Evolutionary conservation across 2,329 filamentous ascomycete species (phyloP).

Genomic region (Westerdykella ornata): DNA sequence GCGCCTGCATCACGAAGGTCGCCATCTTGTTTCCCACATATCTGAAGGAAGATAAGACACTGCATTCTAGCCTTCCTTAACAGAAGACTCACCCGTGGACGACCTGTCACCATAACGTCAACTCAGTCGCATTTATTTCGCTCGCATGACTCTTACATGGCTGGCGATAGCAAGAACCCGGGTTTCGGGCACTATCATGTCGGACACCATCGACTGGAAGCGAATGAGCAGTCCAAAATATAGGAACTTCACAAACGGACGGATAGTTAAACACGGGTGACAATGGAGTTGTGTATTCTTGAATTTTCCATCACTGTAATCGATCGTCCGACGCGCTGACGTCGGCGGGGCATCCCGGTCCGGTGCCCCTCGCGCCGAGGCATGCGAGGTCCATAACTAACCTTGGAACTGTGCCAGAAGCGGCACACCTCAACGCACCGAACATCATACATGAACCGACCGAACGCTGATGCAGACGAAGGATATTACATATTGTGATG

Average conservation of each 20-base stretch:
- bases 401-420: constrained; percentile 6
- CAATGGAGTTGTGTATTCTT: constrained; percentile 16
- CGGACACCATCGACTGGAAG: constrained; percentile 22
- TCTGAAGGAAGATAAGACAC: constrained; percentile 45
- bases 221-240: not conserved
- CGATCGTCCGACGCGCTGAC: constrained; percentile 30
- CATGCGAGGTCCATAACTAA: too few species aligned
- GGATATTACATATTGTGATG: constrained; percentile 23
- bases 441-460: constrained; percentile 12
- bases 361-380: constrained; percentile 18
- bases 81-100: constrained; percentile 60
- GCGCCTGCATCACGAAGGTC: constrained; percentile 84
- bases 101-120: constrained; percentile 46
- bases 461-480: constrained; percentile 23
- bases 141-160: constrained; percentile 62
- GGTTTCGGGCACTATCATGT: constrained; percentile 51
- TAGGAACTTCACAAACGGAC: constrained; percentile 1
- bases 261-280: constrained; percentile 1
- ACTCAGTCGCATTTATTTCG: constrained; percentile 1
- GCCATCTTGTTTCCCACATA: constrained; percentile 98
- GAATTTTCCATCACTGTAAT: constrained; percentile 28
- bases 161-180: constrained; percentile 82
- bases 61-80: not conserved
- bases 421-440: too few species aligned
- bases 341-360: constrained; percentile 25